Conservation (phyloP, 2,329 filamentous ascomycete species). For the Xylariaceae sp. region DNA sequence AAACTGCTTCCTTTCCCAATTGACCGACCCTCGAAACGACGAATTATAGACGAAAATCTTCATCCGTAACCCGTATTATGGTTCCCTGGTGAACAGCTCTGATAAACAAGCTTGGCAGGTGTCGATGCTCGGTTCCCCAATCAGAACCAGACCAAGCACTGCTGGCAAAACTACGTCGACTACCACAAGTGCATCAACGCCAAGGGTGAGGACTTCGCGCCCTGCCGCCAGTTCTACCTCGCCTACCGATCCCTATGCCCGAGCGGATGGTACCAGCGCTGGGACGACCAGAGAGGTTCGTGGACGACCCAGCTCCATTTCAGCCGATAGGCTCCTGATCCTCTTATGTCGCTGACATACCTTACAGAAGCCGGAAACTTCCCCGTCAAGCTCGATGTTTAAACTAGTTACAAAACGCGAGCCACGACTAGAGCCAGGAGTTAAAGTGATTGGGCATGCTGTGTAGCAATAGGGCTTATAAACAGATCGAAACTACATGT, state of each 20-base stretch:
- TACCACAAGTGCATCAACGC: slow-evolving; percentile 99
- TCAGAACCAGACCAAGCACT: slow-evolving; percentile 98
- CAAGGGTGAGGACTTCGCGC: slow-evolving; percentile 97
- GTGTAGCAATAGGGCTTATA: slow-evolving; percentile 27
- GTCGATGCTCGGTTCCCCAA: slow-evolving; percentile 99
- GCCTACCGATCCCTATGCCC: slow-evolving; percentile 98
- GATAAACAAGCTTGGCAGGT: slow-evolving; percentile 51
- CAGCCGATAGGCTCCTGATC: too few species aligned
- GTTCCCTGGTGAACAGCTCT: slow-evolving; percentile 2
- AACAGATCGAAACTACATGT: slow-evolving; percentile 23
- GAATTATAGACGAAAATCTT: too few species aligned
- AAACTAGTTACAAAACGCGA: slow-evolving; percentile 23
- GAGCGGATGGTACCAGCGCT: slow-evolving; percentile 85
- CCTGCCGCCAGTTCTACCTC: slow-evolving; percentile 93
- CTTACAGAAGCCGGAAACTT: slow-evolving; percentile 60
- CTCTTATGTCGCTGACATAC: slow-evolving; percentile 12
- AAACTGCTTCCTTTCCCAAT: slow-evolving; percentile 6
- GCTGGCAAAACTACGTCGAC: slow-evolving; percentile 99
- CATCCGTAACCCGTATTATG: not conserved
- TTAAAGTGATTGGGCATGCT: slow-evolving; percentile 14
- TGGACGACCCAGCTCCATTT: slow-evolving; percentile 17
- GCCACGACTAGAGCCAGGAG: slow-evolving; percentile 2
- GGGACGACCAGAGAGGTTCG: slow-evolving; percentile 95
- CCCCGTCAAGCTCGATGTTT: slow-evolving; percentile 59
- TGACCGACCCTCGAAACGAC: not conserved